Evolutionary conservation across 1,139 yeast species (phyloP).

Genomic region (Blastobotrys raffinosifermentans): DNA sequence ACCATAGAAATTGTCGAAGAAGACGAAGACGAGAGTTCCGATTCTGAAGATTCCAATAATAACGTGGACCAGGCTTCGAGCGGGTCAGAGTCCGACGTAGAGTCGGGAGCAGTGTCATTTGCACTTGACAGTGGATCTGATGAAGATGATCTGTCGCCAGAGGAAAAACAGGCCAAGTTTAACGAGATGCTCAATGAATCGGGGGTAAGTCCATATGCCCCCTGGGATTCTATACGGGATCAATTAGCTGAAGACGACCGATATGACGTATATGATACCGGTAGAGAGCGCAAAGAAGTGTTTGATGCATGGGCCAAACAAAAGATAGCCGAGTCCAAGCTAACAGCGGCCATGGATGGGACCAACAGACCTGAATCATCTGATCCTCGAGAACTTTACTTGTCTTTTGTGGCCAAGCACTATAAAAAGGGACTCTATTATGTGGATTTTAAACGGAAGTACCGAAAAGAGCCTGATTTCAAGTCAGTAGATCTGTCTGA

Average conservation of each 20-base stretch:
- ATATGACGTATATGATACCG: conserved; percentile 35
- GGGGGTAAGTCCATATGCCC: conserved; percentile 37
- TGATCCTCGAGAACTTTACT: conserved; percentile 26
- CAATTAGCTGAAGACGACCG: conserved; percentile 38
- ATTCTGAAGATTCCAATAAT: conserved; percentile 9
- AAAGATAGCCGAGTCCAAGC: conserved; percentile 14
- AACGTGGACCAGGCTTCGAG: conserved; percentile 8
- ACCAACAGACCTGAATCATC: conserved; percentile 1
- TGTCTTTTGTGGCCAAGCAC: conserved; percentile 31
- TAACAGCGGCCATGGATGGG: conserved; percentile 1
- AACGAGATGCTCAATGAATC: conserved; percentile 28
- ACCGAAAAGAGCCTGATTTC: conserved; percentile 31
- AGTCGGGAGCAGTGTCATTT: conserved; percentile 11
- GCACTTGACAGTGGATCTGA: conserved; percentile 13
- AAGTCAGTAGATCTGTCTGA: conserved; percentile 31
- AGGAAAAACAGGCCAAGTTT: conserved; percentile 19
- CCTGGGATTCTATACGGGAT: conserved; percentile 45
- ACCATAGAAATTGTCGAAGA: conserved; percentile 14
- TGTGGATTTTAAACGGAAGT: conserved; percentile 43
- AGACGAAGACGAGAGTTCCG: conserved; percentile 10
- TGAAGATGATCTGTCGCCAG: conserved; percentile 10
- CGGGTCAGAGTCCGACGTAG: conserved; percentile 3
- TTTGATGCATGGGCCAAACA: conserved; percentile 41
- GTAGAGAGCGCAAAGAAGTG: conserved; percentile 32
- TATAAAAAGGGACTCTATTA: conserved; percentile 32